Evolutionary conservation across 2,329 filamentous ascomycete genomes (phyloP).

Genomic region (Thelonectria blattea): DNA sequence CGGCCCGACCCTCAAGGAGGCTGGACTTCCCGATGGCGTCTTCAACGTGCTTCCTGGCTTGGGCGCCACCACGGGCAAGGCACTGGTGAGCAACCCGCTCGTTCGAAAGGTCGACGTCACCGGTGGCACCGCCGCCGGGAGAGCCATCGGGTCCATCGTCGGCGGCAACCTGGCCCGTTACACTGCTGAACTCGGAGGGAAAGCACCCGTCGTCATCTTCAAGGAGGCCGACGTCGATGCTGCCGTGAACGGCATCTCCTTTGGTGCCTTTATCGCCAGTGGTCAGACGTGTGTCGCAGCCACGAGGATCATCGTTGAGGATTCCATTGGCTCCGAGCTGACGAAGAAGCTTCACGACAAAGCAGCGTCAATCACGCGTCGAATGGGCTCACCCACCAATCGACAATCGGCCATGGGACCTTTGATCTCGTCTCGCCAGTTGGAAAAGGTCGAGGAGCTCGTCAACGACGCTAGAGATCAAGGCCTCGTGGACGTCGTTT

Average conservation of each 20-base stretch:
- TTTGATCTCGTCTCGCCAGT: constrained; percentile 66
- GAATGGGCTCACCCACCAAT: constrained; percentile 64
- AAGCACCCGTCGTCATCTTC: constrained; percentile 73
- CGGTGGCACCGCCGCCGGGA: constrained; percentile 73
- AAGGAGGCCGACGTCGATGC: constrained; percentile 68
- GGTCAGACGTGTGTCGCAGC: constrained; percentile 70
- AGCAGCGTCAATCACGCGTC: constrained; percentile 58
- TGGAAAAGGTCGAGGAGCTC: constrained; percentile 71
- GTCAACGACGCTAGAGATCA: constrained; percentile 65
- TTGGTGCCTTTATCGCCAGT: constrained; percentile 61
- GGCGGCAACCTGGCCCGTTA: constrained; percentile 72
- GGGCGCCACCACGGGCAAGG: constrained; percentile 58
- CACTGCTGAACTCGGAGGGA: constrained; percentile 75
- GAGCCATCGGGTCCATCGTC: constrained; percentile 70
- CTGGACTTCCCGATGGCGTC: constrained; percentile 74
- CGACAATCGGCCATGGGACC: constrained; percentile 67
- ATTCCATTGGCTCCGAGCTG: constrained; percentile 69
- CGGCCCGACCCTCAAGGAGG: constrained; percentile 65
- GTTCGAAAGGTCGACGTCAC: constrained; percentile 76
- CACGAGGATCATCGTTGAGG: constrained; percentile 77
- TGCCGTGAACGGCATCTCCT: constrained; percentile 72
- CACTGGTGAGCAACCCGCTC: constrained; percentile 57
- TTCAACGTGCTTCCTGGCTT: constrained; percentile 67
- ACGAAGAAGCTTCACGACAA: constrained; percentile 68
- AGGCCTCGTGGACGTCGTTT: constrained; percentile 46